Evolutionary conservation across 495 filamentous ascomycete genomes (phyloP).

Genomic region (Xylaria curta): DNA sequence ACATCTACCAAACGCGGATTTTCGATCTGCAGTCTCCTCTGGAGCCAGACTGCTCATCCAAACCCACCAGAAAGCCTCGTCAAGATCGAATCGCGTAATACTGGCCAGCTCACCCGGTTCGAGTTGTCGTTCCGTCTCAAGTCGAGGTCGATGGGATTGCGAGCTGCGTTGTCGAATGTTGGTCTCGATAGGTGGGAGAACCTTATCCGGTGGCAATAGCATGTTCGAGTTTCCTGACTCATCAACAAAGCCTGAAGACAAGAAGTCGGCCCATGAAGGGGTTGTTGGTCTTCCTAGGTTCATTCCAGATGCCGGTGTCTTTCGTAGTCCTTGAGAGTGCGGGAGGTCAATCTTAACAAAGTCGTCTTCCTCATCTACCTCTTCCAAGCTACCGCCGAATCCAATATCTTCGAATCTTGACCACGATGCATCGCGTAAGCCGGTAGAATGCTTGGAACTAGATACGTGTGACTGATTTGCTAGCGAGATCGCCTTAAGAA

Average conservation of each 20-base stretch:
- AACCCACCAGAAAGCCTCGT: constrained; percentile 99
- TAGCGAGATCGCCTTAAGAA: constrained; percentile 85
- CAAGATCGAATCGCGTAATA: constrained; percentile 82
- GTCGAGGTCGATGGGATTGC: constrained; percentile 77
- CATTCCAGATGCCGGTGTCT: constrained; percentile 66
- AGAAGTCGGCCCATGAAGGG: constrained; percentile 96
- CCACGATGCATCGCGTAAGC: constrained; percentile 86
- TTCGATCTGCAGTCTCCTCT: constrained; percentile 83
- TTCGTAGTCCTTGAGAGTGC: constrained; percentile 55
- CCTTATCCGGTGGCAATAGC: constrained; percentile 87
- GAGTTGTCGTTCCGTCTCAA: constrained; percentile 68
- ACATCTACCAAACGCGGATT: constrained; percentile 93
- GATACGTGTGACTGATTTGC: constrained; percentile 81
- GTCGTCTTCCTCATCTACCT: constrained; percentile 70
- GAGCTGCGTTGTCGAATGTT: constrained; percentile 78
- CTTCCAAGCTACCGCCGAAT: constrained; percentile 79
- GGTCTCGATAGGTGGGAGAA: constrained; percentile 82
- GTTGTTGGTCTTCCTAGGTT: constrained; percentile 82
- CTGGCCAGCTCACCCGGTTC: constrained; percentile 95
- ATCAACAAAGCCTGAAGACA: constrained; percentile 89
- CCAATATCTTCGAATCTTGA: constrained; percentile 96
- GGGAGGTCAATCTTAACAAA: constrained; percentile 41
- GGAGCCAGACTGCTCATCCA: constrained; percentile 97
- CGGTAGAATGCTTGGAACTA: constrained; percentile 70
- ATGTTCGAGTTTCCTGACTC: constrained; percentile 66